Percentiles rank a stretch among this genome's conserved stretches.
phyloP scores from a whole-genome alignment of 192 early-diverging fungal genomes.

The Gonapodya sp. region DNA sequence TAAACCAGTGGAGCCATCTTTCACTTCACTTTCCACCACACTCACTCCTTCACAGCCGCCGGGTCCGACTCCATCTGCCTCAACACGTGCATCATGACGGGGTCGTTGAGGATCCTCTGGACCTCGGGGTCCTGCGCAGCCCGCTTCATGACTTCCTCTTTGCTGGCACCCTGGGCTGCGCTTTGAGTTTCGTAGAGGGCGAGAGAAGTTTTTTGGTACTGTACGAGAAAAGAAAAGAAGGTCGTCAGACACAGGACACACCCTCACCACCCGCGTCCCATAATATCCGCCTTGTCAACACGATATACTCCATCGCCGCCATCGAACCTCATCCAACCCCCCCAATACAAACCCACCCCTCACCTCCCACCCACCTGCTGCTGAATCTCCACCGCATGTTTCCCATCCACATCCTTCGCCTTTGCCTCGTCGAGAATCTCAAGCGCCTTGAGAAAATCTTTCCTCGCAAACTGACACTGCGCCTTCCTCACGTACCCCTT shows the following conservation, averaged over 20 bases:
- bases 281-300: too few relatives aligned
- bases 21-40: too few relatives aligned
- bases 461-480: slow-evolving; percentile 74
- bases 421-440: slow-evolving; percentile 72
- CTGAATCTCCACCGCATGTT: slow-evolving; percentile 77
- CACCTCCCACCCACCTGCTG: slow-evolving; percentile 32
- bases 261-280: too few relatives aligned
- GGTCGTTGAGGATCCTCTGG: slow-evolving; percentile 70
- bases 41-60: slow-evolving; percentile 70
- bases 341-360: background rate
- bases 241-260: too few relatives aligned
- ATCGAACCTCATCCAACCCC: background rate
- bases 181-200: background rate
- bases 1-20: too few relatives aligned
- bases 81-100: slow-evolving; percentile 92
- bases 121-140: slow-evolving; percentile 94
- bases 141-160: slow-evolving; percentile 69
- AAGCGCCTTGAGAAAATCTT: slow-evolving; percentile 75
- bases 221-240: too few relatives aligned
- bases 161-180: slow-evolving; percentile 27
- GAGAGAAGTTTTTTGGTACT: background rate
- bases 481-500: slow-evolving; percentile 97
- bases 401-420: slow-evolving; percentile 69
- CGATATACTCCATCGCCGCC: too few relatives aligned
- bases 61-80: slow-evolving; percentile 97